Evolutionary conservation across 805 yeast species (phyloP), one percentile per base, ranked within the genome.

Genomic region (Ascoidea rubescens): DNA sequence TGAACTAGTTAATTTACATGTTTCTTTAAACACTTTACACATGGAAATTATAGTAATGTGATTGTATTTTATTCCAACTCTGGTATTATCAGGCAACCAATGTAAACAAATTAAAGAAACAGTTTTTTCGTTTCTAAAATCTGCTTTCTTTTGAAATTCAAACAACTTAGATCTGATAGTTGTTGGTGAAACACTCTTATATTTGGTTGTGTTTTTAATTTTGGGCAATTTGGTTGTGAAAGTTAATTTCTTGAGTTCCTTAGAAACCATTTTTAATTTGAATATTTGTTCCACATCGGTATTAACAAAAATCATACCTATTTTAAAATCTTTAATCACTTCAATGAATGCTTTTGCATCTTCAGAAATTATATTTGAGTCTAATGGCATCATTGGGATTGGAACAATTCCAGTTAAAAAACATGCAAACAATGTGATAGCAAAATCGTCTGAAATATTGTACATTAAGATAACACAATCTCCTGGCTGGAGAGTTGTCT

Each of bases 21-120:
- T 91, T 62, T 91, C 97, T 59, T 93, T 91, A 61, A 88, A 75
- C 21, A 87, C 85, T 60, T 90, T 88, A 66, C 97, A 89, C 64
- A 87, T 76, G 2, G 87, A 83, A 58, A 90, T 66, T 10, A 93
- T 69, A 50, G 78, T 75, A 46, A 73, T 68, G 62, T 86, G 93
- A 30, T 78, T 79, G 8, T 62, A 51, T 10, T 53, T 53, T 2
- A 76, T 74, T 0, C 84, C 87, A 0, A 77, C 72, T 52, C 85
- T 71, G 17, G 78, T 72, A 59, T 84, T 84, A 59, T 88, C 96
- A 0, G 89, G 72, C 0, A 86, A 78, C 72, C 81, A 82, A 56
- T 78, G 72, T 14, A 86, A 64, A 84, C 93, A 80, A 0, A 88
- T 71, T 53, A 83, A 55, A 0, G 83, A 82, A 0, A 74, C 68